phyloP scores from a whole-genome alignment of 345 rosid genomes.

The Aegle marmelos region DNA sequence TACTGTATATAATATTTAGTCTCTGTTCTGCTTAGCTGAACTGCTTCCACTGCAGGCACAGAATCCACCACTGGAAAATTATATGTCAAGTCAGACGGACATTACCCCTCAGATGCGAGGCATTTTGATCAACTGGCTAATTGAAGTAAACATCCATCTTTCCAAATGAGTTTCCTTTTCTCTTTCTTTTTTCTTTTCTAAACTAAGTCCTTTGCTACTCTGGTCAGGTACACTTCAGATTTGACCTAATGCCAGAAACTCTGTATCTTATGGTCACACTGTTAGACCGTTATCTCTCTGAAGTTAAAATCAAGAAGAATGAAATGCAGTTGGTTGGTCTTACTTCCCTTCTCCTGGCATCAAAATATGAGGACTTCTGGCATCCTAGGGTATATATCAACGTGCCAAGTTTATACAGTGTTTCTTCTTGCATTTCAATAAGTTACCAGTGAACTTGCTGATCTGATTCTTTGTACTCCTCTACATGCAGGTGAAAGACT shows the following conservation, averaged over 20 bases:
- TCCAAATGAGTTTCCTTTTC: constrained; percentile 1
- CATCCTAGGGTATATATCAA: constrained; percentile 73
- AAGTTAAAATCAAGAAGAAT: constrained; percentile 62
- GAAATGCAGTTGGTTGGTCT: constrained; percentile 96
- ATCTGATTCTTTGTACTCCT: background rate
- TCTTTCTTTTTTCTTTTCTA: constrained; percentile 12
- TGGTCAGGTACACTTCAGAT: constrained; percentile 80
- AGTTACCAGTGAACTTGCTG: background rate
- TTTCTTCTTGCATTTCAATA: background rate
- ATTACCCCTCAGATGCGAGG: constrained; percentile 76
- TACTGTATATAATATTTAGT: background rate
- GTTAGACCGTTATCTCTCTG: constrained; percentile 78
- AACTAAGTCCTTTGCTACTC: constrained; percentile 1
- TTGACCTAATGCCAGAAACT: constrained; percentile 87
- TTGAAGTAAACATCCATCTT: constrained; percentile 60
- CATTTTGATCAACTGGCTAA: constrained; percentile 90
- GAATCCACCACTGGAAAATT: constrained; percentile 46
- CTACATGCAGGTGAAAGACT: constrained; percentile 69
- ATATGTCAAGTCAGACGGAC: constrained; percentile 59
- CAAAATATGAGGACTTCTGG: constrained; percentile 97
- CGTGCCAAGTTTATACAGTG: background rate
- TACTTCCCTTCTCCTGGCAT: constrained; percentile 77
- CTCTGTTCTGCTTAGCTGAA: constrained; percentile 17
- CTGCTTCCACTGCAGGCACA: constrained; percentile 51
- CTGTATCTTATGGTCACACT: constrained; percentile 79